Evolutionary conservation across 129 eudicot genomes (phyloP), one percentile per base, ranked within the genome.

Genomic region (Flaveria linearis): DNA sequence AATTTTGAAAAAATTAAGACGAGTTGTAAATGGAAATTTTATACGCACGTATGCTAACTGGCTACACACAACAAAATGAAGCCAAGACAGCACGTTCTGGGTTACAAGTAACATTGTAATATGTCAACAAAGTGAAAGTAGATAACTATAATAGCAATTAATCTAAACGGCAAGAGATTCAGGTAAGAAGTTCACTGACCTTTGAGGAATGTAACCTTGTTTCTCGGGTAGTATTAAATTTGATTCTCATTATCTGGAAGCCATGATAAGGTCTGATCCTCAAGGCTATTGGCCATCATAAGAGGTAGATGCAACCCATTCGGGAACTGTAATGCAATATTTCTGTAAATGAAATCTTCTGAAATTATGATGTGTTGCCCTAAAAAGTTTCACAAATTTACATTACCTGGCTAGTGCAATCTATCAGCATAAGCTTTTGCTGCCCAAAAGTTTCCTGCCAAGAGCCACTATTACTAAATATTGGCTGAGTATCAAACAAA

Each of bases 361-460:
- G 0, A 75, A 26, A 15, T 36, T 42, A 67, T 25, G 2, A 68
- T 25, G 68, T 2, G 23, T 39, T 53, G 60, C 73, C n/a, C 26
- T 70, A 73, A 50, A 17, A 55, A n/a, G 42, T 9, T 67, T 20
- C 49, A 20, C 39, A 20, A 53, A 25, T 50, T 33, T 26, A 26
- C 25, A 71, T 33, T 80, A 91, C 97, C 90, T 86, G 96, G 75
- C 65, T 86, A 18, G 81, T 84, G 88, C 93, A 86, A 25, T 92
- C 90, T 77, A 82, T 81, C 14, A 84, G 84, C 72, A 84, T 57
- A 78, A 84, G 82, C 55, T 80, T 84, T 43, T 81, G 88, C 62
- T 86, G 86, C 23, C 73, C 85, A 71, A 84, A 68, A 46, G 81
- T 85, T 57, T 89, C 96, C 93, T 89, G 92, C 69, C 71, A 73